These are phyloP conservation scores for Leptographium lundbergii DNA, from an alignment of 2,329 filamentous ascomycete species.

Conservation along the genomic window DNA sequence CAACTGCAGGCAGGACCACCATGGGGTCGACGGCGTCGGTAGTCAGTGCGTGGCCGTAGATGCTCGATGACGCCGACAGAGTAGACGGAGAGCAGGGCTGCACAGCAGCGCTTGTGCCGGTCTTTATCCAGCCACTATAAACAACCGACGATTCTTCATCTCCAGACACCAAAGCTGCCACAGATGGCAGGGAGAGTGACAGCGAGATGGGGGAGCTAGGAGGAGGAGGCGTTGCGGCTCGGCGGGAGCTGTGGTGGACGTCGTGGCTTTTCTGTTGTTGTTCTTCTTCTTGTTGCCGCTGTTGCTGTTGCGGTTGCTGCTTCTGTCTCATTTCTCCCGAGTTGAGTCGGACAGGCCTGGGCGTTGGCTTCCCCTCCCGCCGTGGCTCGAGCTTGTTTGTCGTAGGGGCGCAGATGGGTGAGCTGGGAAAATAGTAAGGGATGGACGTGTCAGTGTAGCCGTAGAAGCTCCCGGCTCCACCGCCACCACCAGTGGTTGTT, in stretches of 20 bases:
- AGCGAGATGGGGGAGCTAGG: neutral
- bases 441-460: slow-evolving; percentile 1
- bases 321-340: neutral
- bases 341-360: neutral
- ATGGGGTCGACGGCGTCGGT: slow-evolving; percentile 4
- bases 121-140: too few relatives aligned
- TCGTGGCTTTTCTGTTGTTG: neutral
- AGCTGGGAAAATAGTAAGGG: slow-evolving; percentile 20
- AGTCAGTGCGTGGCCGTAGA: slow-evolving; percentile 8
- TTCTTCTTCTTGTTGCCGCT: neutral
- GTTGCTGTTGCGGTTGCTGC: neutral
- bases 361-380: slow-evolving; percentile 9
- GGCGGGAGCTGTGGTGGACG: neutral
- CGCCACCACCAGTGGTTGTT: slow-evolving; percentile 1
- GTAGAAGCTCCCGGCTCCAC: neutral
- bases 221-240: neutral
- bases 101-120: neutral
- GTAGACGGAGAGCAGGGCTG: neutral
- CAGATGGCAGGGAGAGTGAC: neutral
- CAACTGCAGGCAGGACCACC: neutral
- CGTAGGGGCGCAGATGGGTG: slow-evolving; percentile 25
- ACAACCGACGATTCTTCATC: too few relatives aligned
- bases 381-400: slow-evolving; percentile 22
- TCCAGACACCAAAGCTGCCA: neutral
- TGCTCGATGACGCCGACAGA: neutral